Percentiles rank a stretch among this genome's conserved stretches.
phyloP scores from a whole-genome alignment of 1,284 basidiomycete species.

The Apiotrichum veenhuisii region DNA sequence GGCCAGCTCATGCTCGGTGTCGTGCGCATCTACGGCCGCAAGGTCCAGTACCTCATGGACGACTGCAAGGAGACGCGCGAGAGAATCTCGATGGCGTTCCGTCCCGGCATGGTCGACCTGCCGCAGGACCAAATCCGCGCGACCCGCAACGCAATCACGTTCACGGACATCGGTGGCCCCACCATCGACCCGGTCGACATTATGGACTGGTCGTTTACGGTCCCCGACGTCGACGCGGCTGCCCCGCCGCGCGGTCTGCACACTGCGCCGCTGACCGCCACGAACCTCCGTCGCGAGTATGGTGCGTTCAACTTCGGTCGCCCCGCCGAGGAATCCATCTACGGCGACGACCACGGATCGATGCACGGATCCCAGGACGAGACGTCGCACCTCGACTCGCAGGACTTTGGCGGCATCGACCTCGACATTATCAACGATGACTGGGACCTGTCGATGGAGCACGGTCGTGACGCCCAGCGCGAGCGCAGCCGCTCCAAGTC shows the following conservation, averaged over 20 bases:
- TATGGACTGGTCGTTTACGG: conserved; percentile 38
- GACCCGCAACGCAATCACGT: conserved; percentile 62
- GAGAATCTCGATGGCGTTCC: conserved; percentile 94
- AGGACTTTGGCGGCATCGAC: conserved; percentile 60
- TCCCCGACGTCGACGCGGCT: conserved; percentile 8
- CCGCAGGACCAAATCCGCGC: conserved; percentile 87
- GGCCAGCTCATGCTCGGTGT: conserved; percentile 94
- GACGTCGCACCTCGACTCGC: conserved; percentile 68
- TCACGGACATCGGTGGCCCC: conserved; percentile 24
- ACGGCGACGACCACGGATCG: conserved; percentile 34
- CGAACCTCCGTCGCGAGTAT: conserved; percentile 37
- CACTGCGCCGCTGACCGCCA: conserved; percentile 21
- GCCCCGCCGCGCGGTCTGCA: conserved; percentile 15
- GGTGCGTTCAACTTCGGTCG: conserved; percentile 47
- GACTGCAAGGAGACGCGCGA: conserved; percentile 95
- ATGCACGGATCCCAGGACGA: conserved; percentile 40
- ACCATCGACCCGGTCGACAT: conserved; percentile 31
- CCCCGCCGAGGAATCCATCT: conserved; percentile 49
- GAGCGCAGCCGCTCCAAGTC: conserved; percentile 10
- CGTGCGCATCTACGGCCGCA: conserved; percentile 93
- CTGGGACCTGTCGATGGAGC: conserved; percentile 56
- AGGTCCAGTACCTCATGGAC: conserved; percentile 94
- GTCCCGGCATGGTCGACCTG: conserved; percentile 88
- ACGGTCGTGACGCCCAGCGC: conserved; percentile 64
- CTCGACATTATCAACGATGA: conserved; percentile 39